phyloP scores from a whole-genome alignment of 805 yeast species.

The Ogataea naganishii region DNA sequence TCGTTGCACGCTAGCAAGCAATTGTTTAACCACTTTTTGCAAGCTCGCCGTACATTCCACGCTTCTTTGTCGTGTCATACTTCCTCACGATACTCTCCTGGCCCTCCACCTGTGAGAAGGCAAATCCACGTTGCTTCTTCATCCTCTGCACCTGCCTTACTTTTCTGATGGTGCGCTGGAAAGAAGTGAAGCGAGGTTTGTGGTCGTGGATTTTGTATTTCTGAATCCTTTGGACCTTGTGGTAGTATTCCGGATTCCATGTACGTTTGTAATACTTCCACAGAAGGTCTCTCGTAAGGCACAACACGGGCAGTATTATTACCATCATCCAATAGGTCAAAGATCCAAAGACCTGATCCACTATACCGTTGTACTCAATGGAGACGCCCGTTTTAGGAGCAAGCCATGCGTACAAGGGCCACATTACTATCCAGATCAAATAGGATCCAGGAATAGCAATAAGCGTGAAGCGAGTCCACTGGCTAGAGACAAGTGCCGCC shows the following conservation, averaged over 20 bases:
- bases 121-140: slow-evolving; percentile 97
- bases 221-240: slow-evolving; percentile 93
- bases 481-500: slow-evolving; percentile 84
- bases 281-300: slow-evolving; percentile 77
- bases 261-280: slow-evolving; percentile 95
- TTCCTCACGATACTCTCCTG: slow-evolving; percentile 87
- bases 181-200: slow-evolving; percentile 93
- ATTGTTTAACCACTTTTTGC: slow-evolving; percentile 7
- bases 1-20: background rate
- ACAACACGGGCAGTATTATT: slow-evolving; percentile 66
- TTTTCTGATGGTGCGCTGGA: slow-evolving; percentile 93
- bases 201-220: slow-evolving; percentile 89
- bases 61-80: slow-evolving; percentile 85
- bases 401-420: slow-evolving; percentile 78
- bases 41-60: slow-evolving; percentile 24
- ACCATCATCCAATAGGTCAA: slow-evolving; percentile 76
- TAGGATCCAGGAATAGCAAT: slow-evolving; percentile 95
- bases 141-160: slow-evolving; percentile 97
- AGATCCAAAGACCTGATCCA: slow-evolving; percentile 68
- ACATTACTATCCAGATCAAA: slow-evolving; percentile 70
- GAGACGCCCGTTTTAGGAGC: slow-evolving; percentile 84
- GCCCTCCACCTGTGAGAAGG: slow-evolving; percentile 93
- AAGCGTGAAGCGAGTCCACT: slow-evolving; percentile 92
- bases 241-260: slow-evolving; percentile 87
- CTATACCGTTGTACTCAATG: slow-evolving; percentile 73